Base-by-base conservation (phyloP, 1,284 basidiomycete species). In the Apiotrichum laibachii region DNA sequence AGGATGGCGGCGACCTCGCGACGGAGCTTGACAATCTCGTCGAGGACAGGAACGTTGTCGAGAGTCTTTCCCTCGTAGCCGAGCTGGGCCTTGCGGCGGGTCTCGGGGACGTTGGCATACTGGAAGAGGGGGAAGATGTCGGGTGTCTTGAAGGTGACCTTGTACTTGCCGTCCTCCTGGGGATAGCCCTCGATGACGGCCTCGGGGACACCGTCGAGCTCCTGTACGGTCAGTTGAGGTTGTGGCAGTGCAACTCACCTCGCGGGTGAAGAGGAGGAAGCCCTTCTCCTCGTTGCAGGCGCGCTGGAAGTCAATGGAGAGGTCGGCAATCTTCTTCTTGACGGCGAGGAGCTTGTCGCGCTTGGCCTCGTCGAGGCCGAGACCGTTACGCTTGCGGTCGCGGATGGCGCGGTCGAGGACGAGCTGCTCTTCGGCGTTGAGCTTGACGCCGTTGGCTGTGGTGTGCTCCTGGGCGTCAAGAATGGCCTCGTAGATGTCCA, bases 281-380 rank as follows among this genome's bases (percentile, higher is more conserved):
- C 62, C 62, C 62, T 63, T 63, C 56, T 63, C 62, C 59, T 60
- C 58, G 47, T 63, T 63, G 43, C 56, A 58, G 3, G 59, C 56
- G 33, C 56, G 55, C 59, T 60, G 62, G 56, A 63, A 63, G 62
- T 63, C 62, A 37, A 63, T 56, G 42, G 60, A 56, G 22, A 63
- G 59, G 16, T 47, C 56, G 53, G 52, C 53, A 26, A 60, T 60
- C 58, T 56, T 60, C 47, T 59, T 63, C 59, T 63, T 55, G 43
- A 63, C 37, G 19, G 43, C 59, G 34, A 63, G 62, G 19, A 63
- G 50, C 54, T 56, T 37, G 31, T 63, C 58, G 40, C 59, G 62
- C 56, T 63, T 63, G 40, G 43, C 50, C 46, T 57, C 40, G 31
- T 51, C 49, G 13, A 63, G 62, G 37, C 52, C 59, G 16, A 63